These are phyloP conservation scores for Paraurostyla sp. DNA, from an alignment of 73 alveolate genomes.

Conservation along the genomic window DNA sequence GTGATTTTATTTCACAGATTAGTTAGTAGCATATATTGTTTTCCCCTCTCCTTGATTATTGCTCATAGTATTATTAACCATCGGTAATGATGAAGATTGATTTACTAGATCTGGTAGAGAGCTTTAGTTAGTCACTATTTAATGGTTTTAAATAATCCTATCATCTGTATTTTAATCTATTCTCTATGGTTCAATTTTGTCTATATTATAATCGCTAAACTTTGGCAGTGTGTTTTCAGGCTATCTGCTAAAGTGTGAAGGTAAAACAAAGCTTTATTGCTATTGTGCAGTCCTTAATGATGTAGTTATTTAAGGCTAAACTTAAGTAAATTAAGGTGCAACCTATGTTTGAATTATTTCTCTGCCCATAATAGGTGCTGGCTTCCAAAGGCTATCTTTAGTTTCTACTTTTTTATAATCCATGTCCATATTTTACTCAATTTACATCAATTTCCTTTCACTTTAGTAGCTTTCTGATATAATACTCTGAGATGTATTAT, in stretches of 20 bases:
- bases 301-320: conserved; percentile 13
- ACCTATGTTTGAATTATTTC: not conserved
- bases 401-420: conserved; percentile 42
- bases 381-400: conserved; percentile 57
- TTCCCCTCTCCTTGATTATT: not conserved
- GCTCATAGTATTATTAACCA: not conserved
- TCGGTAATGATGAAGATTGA: not conserved
- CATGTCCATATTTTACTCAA: not conserved
- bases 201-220: not conserved
- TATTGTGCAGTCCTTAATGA: not conserved
- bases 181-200: not conserved
- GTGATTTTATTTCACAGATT: too few relatives aligned
- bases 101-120: conserved; percentile 9
- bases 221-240: not conserved
- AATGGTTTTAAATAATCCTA: not conserved
- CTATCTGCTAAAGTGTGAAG: not conserved
- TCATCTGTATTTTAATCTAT: not conserved
- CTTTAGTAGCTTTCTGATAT: not conserved
- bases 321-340: not conserved
- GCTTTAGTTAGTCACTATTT: not conserved
- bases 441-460: conserved; percentile 41
- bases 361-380: conserved; percentile 58
- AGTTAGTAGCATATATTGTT: conserved; percentile 21
- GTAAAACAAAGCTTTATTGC: conserved; percentile 7
- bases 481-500: not conserved